These are phyloP conservation scores for Pichia phayaonensis DNA, from an alignment of 805 yeast genomes.

Conservation along the genomic window DNA sequence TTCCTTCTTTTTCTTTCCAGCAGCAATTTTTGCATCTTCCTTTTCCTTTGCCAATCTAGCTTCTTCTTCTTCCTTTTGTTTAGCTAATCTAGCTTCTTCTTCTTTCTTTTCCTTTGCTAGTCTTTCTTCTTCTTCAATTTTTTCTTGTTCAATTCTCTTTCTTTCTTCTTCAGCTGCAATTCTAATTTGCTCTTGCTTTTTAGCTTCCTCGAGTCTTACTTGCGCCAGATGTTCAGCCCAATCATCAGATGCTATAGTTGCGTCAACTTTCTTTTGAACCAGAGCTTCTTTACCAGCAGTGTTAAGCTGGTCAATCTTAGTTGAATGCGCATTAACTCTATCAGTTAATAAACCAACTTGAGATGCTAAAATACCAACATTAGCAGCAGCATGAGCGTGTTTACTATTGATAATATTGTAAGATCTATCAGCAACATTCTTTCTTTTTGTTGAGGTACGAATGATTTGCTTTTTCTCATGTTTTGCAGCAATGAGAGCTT, in stretches of 20 bases:
- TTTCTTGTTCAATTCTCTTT: constrained; percentile 35
- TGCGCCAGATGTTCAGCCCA: constrained; percentile 42
- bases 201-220: constrained; percentile 37
- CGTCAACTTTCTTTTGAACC: constrained; percentile 31
- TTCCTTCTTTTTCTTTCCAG: constrained; percentile 19
- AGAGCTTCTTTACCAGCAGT: constrained; percentile 33
- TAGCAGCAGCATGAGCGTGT: constrained; percentile 32
- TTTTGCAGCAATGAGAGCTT: constrained; percentile 36
- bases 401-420: constrained; percentile 28
- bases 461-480: constrained; percentile 30
- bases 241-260: constrained; percentile 31
- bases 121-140: constrained; percentile 29
- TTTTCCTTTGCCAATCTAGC: constrained; percentile 29
- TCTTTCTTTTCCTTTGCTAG: constrained; percentile 24
- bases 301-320: constrained; percentile 33
- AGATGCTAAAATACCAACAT: constrained; percentile 31
- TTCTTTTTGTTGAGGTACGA: constrained; percentile 23
- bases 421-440: constrained; percentile 35
- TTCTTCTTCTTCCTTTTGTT: constrained; percentile 29
- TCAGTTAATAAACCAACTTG: constrained; percentile 39
- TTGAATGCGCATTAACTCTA: constrained; percentile 37
- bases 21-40: constrained; percentile 26
- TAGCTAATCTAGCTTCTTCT: constrained; percentile 20
- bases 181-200: constrained; percentile 38
- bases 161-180: constrained; percentile 33